Conservation (phyloP, 1,284 basidiomycete genomes). For the Flammula alnicola region DNA sequence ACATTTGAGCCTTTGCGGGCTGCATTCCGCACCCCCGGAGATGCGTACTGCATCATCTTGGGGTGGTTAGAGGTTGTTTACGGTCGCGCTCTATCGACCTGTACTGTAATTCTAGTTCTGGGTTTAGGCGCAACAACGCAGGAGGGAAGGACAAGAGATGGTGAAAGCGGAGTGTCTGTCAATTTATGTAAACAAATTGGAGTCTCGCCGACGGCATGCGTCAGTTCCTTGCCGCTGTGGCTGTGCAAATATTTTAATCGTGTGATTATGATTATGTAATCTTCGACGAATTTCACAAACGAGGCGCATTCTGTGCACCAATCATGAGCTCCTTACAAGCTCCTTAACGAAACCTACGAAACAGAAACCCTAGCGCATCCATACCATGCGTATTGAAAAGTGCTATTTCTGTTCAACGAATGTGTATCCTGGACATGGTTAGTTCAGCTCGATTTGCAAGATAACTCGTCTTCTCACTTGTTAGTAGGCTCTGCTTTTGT, state of each 20-base stretch:
- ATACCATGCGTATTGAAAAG: conserved; percentile 82
- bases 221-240: conserved; percentile 9
- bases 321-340: too few species aligned
- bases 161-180: too few species aligned
- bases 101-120: too few species aligned
- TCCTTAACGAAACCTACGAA: too few species aligned
- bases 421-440: conserved; percentile 94
- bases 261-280: conserved; percentile 7
- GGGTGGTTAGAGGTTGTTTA: conserved; percentile 14
- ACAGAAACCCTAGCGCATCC: not conserved
- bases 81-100: conserved; percentile 15
- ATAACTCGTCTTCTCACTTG: conserved; percentile 3
- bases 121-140: too few species aligned
- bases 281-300: not conserved
- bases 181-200: not conserved
- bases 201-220: conserved; percentile 1
- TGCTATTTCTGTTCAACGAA: conserved; percentile 93
- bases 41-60: conserved; percentile 57
- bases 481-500: conserved; percentile 86
- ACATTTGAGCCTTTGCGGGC: conserved; percentile 38
- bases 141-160: too few species aligned
- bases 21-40: conserved; percentile 48
- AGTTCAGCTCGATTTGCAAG: conserved; percentile 20
- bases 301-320: not conserved
- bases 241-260: conserved; percentile 14